A percentile compares a stretch with the other conserved stretches of the same genome.
phyloP scores from a whole-genome alignment of 306 rosid species.

The Malus sylvestris region DNA sequence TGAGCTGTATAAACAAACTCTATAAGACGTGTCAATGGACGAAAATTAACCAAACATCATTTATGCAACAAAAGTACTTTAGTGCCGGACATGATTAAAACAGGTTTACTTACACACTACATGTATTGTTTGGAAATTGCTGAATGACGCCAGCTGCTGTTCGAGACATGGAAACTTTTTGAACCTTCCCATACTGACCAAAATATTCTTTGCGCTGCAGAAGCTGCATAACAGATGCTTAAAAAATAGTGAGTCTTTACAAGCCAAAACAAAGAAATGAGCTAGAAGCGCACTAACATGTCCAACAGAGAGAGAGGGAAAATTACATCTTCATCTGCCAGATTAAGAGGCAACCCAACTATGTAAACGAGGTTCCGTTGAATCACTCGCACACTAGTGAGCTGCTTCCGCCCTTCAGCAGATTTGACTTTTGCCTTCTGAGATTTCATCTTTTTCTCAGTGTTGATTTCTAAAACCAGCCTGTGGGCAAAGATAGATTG shows the following conservation, averaged over 20 bases:
- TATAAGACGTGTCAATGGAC: neutral
- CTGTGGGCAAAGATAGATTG: conserved; percentile 23
- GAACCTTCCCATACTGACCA: conserved; percentile 97
- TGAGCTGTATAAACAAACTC: neutral
- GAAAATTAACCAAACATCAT: neutral
- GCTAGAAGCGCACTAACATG: neutral
- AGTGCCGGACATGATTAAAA: neutral
- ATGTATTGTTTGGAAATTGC: conserved; percentile 91
- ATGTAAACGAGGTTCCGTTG: conserved; percentile 98
- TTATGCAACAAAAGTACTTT: neutral
- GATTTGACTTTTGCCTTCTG: conserved; percentile 77
- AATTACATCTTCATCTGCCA: conserved; percentile 89
- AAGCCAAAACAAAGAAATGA: neutral
- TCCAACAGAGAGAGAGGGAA: neutral
- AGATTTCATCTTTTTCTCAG: conserved; percentile 69
- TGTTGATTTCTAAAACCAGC: conserved; percentile 59
- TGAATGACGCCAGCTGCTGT: conserved; percentile 94
- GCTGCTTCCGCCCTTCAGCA: conserved; percentile 93
- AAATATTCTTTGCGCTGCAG: conserved; percentile 84
- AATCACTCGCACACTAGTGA: conserved; percentile 91
- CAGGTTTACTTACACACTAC: conserved; percentile 87
- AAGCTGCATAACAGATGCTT: conserved; percentile 46
- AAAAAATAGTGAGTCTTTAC: neutral
- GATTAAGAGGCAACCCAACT: conserved; percentile 68
- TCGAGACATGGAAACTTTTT: conserved; percentile 97